A percentile compares a stretch with the other conserved stretches of the same genome.
These are phyloP conservation scores for Sesbania bispinosa DNA, from an alignment of 306 rosid genomes.

Conservation along the genomic window DNA sequence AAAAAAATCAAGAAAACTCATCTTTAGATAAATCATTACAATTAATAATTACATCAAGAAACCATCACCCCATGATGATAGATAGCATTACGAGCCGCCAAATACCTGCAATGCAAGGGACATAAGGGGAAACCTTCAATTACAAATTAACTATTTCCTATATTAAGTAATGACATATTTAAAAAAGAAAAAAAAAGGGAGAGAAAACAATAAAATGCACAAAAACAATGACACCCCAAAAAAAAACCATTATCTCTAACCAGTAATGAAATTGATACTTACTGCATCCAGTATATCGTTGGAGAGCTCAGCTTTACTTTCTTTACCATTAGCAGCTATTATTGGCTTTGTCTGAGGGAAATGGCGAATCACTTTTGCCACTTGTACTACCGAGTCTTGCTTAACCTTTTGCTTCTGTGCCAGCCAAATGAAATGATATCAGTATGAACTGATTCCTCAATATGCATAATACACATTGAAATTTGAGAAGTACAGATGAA, in stretches of 20 bases:
- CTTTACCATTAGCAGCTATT: slow-evolving; percentile 29
- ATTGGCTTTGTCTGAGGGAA: slow-evolving; percentile 73
- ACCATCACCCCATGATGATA: neutral
- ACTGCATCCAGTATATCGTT: slow-evolving; percentile 61
- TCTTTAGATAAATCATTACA: neutral
- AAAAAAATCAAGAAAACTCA: neutral
- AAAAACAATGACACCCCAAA: neutral
- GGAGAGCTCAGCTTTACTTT: slow-evolving; percentile 47
- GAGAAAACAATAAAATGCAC: neutral
- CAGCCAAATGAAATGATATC: slow-evolving; percentile 20
- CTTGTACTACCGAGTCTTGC: slow-evolving; percentile 43
- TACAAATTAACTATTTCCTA: neutral
- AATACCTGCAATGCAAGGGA: slow-evolving; percentile 66
- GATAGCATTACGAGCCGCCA: slow-evolving; percentile 52
- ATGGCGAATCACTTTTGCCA: slow-evolving; percentile 51
- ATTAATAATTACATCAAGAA: slow-evolving; percentile 8
- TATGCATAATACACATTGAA: neutral
- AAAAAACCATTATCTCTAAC: neutral
- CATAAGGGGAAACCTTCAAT: neutral
- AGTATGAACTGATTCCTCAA: slow-evolving; percentile 10
- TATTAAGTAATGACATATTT: neutral
- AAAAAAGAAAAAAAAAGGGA: neutral
- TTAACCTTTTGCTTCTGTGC: slow-evolving; percentile 71
- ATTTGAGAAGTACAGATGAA: neutral
- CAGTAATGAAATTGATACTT: slow-evolving; percentile 30